Evolutionary conservation across 352 stramenopile species (phyloP).

Genomic region (Elongisporangium anandrum): DNA sequence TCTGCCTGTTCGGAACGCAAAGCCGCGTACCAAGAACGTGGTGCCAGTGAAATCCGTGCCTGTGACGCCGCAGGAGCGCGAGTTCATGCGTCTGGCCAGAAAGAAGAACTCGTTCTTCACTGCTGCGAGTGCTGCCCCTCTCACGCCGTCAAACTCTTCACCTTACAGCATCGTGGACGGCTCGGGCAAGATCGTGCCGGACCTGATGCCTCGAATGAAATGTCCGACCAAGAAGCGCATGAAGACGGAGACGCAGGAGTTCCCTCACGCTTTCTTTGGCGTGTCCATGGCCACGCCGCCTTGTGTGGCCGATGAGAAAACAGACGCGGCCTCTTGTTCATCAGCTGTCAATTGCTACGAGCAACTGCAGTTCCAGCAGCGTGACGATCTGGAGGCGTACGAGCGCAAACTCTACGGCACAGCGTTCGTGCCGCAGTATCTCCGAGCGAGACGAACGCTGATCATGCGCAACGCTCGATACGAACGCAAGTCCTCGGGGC

Average conservation of each 20-base stretch:
- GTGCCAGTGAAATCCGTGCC: conserved; percentile 26
- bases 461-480: conserved; percentile 44
- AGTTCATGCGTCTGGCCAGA: conserved; percentile 46
- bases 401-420: conserved; percentile 53
- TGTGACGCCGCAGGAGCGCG: conserved; percentile 26
- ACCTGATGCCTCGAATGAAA: conserved; percentile 13
- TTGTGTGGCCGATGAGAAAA: neutral
- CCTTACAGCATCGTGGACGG: conserved; percentile 11
- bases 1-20: neutral
- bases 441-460: conserved; percentile 34
- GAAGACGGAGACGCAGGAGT: conserved; percentile 12
- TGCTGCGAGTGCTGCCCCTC: conserved; percentile 1
- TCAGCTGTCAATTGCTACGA: conserved; percentile 27
- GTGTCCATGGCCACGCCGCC: conserved; percentile 9
- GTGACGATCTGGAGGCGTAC: conserved; percentile 38
- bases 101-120: conserved; percentile 56
- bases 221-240: conserved; percentile 14
- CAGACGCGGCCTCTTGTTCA: neutral
- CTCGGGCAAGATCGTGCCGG: conserved; percentile 7
- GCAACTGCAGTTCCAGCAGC: conserved; percentile 27
- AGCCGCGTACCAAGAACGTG: conserved; percentile 33
- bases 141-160: neutral
- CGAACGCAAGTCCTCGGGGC: conserved; percentile 51
- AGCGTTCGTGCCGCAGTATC: conserved; percentile 37
- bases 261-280: conserved; percentile 20